Evolutionary conservation across 805 yeast genomes (phyloP).

Genomic region (Saccharomyces paradoxus): DNA sequence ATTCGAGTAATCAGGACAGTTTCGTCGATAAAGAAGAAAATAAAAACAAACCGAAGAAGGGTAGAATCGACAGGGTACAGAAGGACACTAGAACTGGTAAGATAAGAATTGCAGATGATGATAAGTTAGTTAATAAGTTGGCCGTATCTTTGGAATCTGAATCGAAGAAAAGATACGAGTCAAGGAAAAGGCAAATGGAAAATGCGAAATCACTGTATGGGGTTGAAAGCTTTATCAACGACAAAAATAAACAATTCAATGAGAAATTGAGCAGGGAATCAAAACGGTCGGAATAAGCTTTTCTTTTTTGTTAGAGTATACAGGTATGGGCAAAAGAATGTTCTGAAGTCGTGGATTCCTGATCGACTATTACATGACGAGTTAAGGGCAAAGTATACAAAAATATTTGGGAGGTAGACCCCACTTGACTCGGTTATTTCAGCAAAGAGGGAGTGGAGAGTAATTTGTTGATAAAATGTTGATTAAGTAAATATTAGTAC

Average conservation of each 20-base stretch:
- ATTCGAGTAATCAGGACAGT: conserved; percentile 12
- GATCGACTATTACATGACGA: background rate
- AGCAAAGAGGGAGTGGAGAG: background rate
- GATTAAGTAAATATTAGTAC: background rate
- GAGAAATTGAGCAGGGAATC: conserved; percentile 20
- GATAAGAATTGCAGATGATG: conserved; percentile 14
- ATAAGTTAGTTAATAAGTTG: conserved; percentile 12
- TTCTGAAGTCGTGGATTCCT: background rate
- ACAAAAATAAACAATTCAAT: conserved; percentile 28
- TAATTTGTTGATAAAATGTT: background rate
- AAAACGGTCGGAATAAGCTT: conserved; percentile 1
- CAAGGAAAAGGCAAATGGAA: conserved; percentile 13
- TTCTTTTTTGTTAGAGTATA: background rate
- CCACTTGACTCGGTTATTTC: background rate
- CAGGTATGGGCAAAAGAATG: background rate
- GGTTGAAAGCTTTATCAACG: conserved; percentile 19
- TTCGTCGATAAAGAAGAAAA: background rate
- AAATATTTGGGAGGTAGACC: background rate
- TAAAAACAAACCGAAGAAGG: background rate
- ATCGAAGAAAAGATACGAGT: conserved; percentile 16
- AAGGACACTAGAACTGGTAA: conserved; percentile 10
- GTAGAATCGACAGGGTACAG: conserved; percentile 1
- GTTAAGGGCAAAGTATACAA: background rate
- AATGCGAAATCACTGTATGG: conserved; percentile 3
- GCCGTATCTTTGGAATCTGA: conserved; percentile 15